These are phyloP conservation scores for Trichoderma erinaceum DNA, from an alignment of 495 filamentous ascomycete genomes.

Conservation along the genomic window DNA sequence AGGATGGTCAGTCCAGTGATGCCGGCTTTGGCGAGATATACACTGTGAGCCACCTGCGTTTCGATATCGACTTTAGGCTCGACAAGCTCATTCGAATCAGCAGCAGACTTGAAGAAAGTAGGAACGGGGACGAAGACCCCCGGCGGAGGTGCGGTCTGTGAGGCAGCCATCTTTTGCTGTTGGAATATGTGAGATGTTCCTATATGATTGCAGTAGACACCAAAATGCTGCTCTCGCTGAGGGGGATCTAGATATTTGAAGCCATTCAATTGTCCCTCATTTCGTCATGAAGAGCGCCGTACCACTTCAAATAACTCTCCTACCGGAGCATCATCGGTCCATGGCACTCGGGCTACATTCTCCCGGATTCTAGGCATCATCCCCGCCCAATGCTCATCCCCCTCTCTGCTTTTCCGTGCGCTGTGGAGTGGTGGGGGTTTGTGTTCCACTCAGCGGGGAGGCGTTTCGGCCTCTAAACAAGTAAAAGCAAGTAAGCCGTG, in stretches of 20 bases:
- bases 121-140: constrained; percentile 31
- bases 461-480: background rate
- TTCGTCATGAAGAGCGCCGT: background rate
- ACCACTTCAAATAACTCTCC: background rate
- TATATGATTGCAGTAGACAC: no score
- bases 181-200: background rate
- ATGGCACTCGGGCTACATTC: background rate
- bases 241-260: background rate
- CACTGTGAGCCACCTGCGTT: constrained; percentile 23
- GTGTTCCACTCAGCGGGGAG: background rate
- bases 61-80: constrained; percentile 13
- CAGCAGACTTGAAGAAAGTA: constrained; percentile 28
- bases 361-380: background rate
- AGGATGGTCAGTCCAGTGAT: constrained; percentile 61
- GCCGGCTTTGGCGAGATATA: constrained; percentile 57
- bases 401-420: constrained; percentile 9
- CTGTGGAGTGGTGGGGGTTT: background rate
- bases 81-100: constrained; percentile 19
- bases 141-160: constrained; percentile 18
- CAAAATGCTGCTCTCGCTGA: background rate
- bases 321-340: background rate
- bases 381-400: background rate
- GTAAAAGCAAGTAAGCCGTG: constrained; percentile 2
- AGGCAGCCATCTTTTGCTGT: background rate
- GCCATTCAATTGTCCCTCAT: background rate